Base-by-base conservation (phyloP, 164 flowering plant species). In the Dillenia turbinata region DNA sequence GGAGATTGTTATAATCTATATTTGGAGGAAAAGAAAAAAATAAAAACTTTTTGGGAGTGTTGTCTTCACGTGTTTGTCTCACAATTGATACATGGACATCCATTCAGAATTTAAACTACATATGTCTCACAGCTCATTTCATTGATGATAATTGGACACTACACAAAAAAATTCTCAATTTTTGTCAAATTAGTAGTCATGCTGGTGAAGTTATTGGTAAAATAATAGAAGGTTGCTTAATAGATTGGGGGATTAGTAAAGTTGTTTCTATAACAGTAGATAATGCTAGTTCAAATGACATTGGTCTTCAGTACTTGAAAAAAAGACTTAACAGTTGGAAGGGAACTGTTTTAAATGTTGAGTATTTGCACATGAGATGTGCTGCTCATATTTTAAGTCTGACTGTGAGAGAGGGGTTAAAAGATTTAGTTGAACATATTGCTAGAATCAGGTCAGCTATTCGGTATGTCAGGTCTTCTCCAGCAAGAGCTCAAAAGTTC, bases 301-400 rank as follows among this genome's bases (percentile, higher is more conserved):
- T 45, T 10, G 6, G 40, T 2, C 8, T 56, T 65, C 9, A 65
- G 9, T 33, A 47, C 12, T 48, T 65, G 47, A 65, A n/a, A 57
- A 13, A 26, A 10, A 22, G 24, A 24, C 8, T 40, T 14, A 57
- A 56, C 6, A 11, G 47, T 48, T 65, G 62, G 67, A 33, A 47
- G 17, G 9, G 49, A 10, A 47, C 13, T 17, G 6, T 63, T 8
- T 63, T 63, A 33, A 46, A 48, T 4, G 45, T 33, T n/a, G 45
- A 65, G 1, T 56, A 12, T 57, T 47, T 65, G 22, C 67, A 65
- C 24, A 47, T 65, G 46, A 47, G 67, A 33, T 65, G 67, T 65
- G 52, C 14, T 46, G 44, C 61, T n/a, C 67, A 65, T 57, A 26
- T 65, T 57, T 17, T 65, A 16, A 65, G 48, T 13, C 22, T 64